Conservation (phyloP, 164 flowering plant species). For the Houttuynia cordata region DNA sequence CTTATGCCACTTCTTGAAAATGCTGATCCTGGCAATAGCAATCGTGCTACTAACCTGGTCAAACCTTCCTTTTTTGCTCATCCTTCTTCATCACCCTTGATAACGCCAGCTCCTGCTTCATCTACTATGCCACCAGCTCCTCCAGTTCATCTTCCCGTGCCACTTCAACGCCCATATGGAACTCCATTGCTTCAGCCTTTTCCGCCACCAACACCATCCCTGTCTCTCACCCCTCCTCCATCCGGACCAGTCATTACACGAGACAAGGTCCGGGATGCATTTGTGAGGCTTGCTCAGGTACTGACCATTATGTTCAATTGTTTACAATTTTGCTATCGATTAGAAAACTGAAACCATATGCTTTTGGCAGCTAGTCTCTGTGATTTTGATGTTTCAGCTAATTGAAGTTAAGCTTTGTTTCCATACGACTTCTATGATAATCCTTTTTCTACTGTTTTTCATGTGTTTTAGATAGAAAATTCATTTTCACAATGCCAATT, state of each 20-base stretch:
- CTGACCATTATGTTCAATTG: background rate
- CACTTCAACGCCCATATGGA: conserved; percentile 63
- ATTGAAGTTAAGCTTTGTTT: too few relatives aligned
- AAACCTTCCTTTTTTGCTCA: conserved; percentile 35
- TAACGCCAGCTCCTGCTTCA: conserved; percentile 29
- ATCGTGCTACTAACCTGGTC: conserved; percentile 31
- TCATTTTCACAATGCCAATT: too few relatives aligned
- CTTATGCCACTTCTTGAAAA: conserved; percentile 35
- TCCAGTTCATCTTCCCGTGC: conserved; percentile 45
- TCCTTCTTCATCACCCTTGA: conserved; percentile 28
- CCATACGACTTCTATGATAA: too few relatives aligned
- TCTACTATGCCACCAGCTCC: conserved; percentile 56
- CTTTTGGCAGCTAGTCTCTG: too few relatives aligned
- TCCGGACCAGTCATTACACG: conserved; percentile 45
- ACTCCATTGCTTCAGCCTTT: conserved; percentile 80
- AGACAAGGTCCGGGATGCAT: conserved; percentile 77
- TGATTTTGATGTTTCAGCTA: too few relatives aligned
- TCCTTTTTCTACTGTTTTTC: too few relatives aligned
- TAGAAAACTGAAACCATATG: too few relatives aligned
- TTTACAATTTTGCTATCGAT: background rate
- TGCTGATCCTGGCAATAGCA: conserved; percentile 26
- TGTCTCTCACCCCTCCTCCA: conserved; percentile 48
- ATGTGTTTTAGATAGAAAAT: too few relatives aligned
- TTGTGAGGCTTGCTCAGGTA: conserved; percentile 69
- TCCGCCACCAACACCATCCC: conserved; percentile 82